Conservation (phyloP, 805 yeast species). For the Debaryomyces hansenii region DNA sequence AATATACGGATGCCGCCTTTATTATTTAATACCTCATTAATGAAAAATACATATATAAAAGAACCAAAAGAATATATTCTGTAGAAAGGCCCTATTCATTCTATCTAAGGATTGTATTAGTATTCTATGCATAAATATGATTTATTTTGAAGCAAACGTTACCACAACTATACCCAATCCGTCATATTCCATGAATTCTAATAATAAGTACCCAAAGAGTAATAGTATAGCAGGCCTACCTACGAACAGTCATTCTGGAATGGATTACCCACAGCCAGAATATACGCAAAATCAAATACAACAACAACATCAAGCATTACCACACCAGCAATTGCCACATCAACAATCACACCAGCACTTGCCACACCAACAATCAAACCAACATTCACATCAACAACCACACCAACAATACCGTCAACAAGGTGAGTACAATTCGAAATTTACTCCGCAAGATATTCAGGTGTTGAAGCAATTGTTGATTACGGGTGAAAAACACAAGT, state of each 20-base stretch:
- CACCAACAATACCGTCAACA: conserved; percentile 5
- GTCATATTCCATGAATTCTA: conserved; percentile 6
- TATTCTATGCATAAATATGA: conserved; percentile 7
- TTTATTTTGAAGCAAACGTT: conserved; percentile 18
- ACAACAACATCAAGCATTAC: background rate
- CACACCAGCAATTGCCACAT: background rate
- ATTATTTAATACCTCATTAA: too few species aligned
- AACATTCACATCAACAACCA: conserved; percentile 3
- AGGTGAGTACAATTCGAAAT: conserved; percentile 14
- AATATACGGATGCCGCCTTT: too few species aligned
- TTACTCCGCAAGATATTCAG: conserved; percentile 46
- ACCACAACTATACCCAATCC: conserved; percentile 13
- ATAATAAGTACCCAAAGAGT: background rate
- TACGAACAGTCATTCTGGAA: background rate
- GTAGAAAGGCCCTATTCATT: too few species aligned
- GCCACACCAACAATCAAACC: conserved; percentile 7
- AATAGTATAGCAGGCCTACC: background rate
- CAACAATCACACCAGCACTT: conserved; percentile 7
- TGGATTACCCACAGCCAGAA: background rate
- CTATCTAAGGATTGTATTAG: too few species aligned
- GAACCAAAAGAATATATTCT: too few species aligned
- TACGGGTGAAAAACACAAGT: conserved; percentile 56
- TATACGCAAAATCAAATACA: background rate
- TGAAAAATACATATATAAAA: too few species aligned
- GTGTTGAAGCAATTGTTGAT: conserved; percentile 48